Conservation (phyloP, 768 basidiomycete genomes). For the Russula foetens region DNA sequence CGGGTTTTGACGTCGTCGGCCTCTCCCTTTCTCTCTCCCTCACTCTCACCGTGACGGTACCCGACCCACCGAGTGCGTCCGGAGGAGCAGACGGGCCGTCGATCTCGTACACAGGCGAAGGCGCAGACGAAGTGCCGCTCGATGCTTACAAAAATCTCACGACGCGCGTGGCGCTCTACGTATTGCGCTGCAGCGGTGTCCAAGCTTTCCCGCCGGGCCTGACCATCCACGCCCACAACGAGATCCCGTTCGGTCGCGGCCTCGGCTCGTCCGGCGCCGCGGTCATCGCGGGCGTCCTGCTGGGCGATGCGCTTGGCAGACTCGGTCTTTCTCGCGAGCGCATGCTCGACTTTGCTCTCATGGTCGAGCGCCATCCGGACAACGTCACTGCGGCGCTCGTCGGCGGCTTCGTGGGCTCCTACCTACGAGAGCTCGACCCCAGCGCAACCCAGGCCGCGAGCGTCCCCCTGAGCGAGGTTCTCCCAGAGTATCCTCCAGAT, state of each 20-base stretch:
- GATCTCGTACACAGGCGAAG: slow-evolving; percentile 81
- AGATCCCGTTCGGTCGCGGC: slow-evolving; percentile 97
- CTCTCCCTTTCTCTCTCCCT: slow-evolving; percentile 86
- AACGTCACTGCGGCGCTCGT: slow-evolving; percentile 97
- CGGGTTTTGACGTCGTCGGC: slow-evolving; percentile 99
- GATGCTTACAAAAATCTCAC: slow-evolving; percentile 95
- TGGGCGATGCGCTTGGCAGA: slow-evolving; percentile 76
- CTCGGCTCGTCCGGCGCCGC: slow-evolving; percentile 97
- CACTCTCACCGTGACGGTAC: slow-evolving; percentile 56
- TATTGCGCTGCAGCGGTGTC: slow-evolving; percentile 83
- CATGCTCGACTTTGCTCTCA: slow-evolving; percentile 90
- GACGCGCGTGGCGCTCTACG: slow-evolving; percentile 95
- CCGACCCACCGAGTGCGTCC: slow-evolving; percentile 19
- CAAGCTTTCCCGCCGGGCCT: slow-evolving; percentile 69
- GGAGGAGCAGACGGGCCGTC: slow-evolving; percentile 35
- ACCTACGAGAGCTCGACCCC: slow-evolving; percentile 82
- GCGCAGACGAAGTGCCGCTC: slow-evolving; percentile 84
- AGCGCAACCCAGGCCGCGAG: slow-evolving; percentile 75
- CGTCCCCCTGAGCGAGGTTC: slow-evolving; percentile 90
- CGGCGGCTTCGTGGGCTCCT: slow-evolving; percentile 95
- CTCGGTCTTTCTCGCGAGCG: slow-evolving; percentile 62
- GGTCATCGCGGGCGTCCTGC: slow-evolving; percentile 93
- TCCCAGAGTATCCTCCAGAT: slow-evolving; percentile 92
- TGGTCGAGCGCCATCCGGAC: slow-evolving; percentile 99
- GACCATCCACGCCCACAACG: slow-evolving; percentile 72